Conservation (phyloP, 176 grass and related monocot genomes). For the Themeda triandra region DNA sequence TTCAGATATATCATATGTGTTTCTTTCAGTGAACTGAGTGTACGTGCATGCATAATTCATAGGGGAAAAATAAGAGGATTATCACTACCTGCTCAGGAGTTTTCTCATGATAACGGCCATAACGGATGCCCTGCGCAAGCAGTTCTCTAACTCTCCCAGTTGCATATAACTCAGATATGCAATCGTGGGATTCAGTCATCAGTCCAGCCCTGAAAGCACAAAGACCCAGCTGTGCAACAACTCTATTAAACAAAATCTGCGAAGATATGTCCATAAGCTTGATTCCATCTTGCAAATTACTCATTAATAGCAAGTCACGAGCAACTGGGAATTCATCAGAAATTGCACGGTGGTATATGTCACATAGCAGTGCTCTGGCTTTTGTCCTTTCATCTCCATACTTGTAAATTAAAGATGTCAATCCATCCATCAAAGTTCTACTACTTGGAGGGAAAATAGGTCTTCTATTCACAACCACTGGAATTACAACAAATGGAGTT, state of each 20-base stretch:
- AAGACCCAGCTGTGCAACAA: constrained; percentile 80
- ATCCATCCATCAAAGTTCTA: constrained; percentile 69
- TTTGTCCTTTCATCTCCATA: constrained; percentile 92
- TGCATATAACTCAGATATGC: constrained; percentile 77
- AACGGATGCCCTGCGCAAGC: constrained; percentile 79
- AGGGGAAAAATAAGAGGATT: background rate
- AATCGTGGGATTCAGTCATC: constrained; percentile 75
- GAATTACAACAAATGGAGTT: constrained; percentile 66
- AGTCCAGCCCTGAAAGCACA: constrained; percentile 92
- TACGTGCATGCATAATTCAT: background rate
- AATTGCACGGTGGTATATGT: constrained; percentile 94
- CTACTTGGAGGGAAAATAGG: constrained; percentile 78
- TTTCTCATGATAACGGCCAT: constrained; percentile 92
- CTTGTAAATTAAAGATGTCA: constrained; percentile 87
- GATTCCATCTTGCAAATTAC: constrained; percentile 88
- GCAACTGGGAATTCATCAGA: constrained; percentile 82
- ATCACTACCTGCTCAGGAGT: constrained; percentile 81
- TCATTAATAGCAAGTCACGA: constrained; percentile 92
- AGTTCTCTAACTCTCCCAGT: constrained; percentile 86
- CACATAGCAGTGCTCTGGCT: constrained; percentile 90
- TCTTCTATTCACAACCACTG: constrained; percentile 74
- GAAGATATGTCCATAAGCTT: constrained; percentile 95
- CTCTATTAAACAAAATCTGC: constrained; percentile 88
- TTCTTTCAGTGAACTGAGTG: background rate
- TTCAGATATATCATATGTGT: background rate